phyloP scores from a whole-genome alignment of 2,329 filamentous ascomycete genomes.

The Tolypocladium endophyticum region DNA sequence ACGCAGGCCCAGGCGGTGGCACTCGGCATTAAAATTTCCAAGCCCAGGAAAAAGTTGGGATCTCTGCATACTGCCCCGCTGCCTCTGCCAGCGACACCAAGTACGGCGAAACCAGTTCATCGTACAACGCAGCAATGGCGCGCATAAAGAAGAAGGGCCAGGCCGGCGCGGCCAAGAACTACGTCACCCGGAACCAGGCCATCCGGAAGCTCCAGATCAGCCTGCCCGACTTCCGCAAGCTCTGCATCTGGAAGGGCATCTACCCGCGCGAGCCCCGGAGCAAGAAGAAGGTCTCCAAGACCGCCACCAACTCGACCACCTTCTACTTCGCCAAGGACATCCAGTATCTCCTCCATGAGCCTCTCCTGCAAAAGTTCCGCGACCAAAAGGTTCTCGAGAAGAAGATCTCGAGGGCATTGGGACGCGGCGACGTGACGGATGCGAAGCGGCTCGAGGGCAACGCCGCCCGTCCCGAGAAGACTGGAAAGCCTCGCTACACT shows the following conservation, averaged over 20 bases:
- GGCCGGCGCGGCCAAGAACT: conserved; percentile 93
- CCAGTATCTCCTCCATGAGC: conserved; percentile 95
- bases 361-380: conserved; percentile 85
- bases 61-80: conserved; percentile 21
- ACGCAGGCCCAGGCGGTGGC: conserved; percentile 13
- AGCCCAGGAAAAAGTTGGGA: conserved; percentile 17
- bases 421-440: conserved; percentile 82
- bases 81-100: conserved; percentile 10
- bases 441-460: conserved; percentile 79
- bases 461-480: conserved; percentile 81
- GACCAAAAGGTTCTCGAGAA: conserved; percentile 95
- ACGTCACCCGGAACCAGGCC: conserved; percentile 92
- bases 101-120: conserved; percentile 3
- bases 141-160: conserved; percentile 88
- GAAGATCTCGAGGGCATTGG: conserved; percentile 90
- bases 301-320: conserved; percentile 79
- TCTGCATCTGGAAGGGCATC: conserved; percentile 99
- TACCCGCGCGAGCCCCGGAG: conserved; percentile 94
- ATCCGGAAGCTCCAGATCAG: conserved; percentile 97
- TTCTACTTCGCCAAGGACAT: conserved; percentile 93
- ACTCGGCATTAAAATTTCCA: conserved; percentile 23
- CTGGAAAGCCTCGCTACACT: conserved; percentile 77
- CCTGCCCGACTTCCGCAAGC: conserved; percentile 89
- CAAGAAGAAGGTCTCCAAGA: conserved; percentile 94
- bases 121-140: conserved; percentile 40